These are phyloP conservation scores for Chaetomium olivaceum DNA, from an alignment of 2,329 filamentous ascomycete genomes.

Conservation along the genomic window DNA sequence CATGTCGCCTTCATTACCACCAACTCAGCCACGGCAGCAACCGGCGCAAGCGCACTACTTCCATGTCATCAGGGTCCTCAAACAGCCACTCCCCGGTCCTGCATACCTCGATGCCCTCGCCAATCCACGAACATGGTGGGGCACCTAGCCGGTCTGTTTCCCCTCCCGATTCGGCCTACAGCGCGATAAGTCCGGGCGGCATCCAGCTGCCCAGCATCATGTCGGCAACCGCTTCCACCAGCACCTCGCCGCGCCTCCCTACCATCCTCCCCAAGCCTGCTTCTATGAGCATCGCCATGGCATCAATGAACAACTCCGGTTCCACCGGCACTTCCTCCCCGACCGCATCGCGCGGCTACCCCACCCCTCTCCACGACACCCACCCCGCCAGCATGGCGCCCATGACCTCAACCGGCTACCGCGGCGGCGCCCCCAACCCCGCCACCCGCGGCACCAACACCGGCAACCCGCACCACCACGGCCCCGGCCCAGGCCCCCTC, in stretches of 20 bases:
- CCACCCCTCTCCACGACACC: constrained; percentile 44
- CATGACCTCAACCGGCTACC: constrained; percentile 46
- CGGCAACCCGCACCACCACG: constrained; percentile 38
- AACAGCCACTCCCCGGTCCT: constrained; percentile 53
- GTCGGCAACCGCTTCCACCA: constrained; percentile 42
- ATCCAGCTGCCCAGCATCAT: constrained; percentile 59
- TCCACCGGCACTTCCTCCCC: constrained; percentile 39
- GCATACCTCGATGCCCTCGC: constrained; percentile 50
- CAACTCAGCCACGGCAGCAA: constrained; percentile 81
- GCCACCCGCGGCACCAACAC: constrained; percentile 41
- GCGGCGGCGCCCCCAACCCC: constrained; percentile 39
- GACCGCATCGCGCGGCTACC: constrained; percentile 43
- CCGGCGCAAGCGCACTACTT: constrained; percentile 74
- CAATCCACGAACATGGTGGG: constrained; percentile 47
- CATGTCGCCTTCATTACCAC: constrained; percentile 84
- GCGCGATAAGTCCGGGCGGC: constrained; percentile 47
- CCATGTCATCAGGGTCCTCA: constrained; percentile 66
- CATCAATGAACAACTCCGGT: constrained; percentile 22
- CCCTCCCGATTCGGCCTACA: constrained; percentile 49
- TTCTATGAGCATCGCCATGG: constrained; percentile 48
- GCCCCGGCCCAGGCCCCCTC: constrained; percentile 38
- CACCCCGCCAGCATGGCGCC: constrained; percentile 49
- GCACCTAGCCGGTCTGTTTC: constrained; percentile 49
- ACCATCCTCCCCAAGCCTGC: constrained; percentile 68
- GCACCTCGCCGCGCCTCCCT: constrained; percentile 53